These are phyloP conservation scores for Huiozyma naganishii DNA, from an alignment of 805 yeast genomes.

Conservation along the genomic window DNA sequence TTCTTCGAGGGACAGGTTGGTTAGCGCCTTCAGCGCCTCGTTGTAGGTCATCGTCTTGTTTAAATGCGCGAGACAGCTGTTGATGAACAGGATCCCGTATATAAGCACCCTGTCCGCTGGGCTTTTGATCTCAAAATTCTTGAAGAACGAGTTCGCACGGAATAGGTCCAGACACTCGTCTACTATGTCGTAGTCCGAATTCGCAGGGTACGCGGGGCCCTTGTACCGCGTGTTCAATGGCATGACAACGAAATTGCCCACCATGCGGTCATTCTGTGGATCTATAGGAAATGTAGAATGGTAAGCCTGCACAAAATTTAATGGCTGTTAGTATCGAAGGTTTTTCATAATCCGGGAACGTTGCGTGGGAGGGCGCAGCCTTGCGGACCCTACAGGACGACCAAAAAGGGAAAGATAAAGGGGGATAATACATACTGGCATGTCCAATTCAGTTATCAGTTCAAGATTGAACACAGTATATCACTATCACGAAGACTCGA, in stretches of 20 bases:
- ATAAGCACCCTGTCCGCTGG: conserved; percentile 87
- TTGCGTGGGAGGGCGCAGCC: no score
- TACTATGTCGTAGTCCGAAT: conserved; percentile 73
- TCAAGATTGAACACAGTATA: no score
- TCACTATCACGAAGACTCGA: no score
- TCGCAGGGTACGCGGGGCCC: conserved; percentile 83
- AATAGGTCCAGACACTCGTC: conserved; percentile 89
- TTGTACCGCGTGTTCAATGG: conserved; percentile 77
- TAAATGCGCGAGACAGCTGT: conserved; percentile 70
- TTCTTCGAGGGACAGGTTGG: conserved; percentile 76
- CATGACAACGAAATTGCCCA: conserved; percentile 73
- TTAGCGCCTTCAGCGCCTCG: conserved; percentile 60
- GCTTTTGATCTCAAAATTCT: conserved; percentile 93
- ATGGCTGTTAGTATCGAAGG: background rate
- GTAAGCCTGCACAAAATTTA: conserved; percentile 39
- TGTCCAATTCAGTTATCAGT: no score
- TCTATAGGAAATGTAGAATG: conserved; percentile 71
- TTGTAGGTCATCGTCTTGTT: conserved; percentile 36
- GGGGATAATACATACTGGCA: no score
- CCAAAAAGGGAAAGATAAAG: no score
- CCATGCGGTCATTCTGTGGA: conserved; percentile 45
- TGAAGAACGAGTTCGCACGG: conserved; percentile 92
- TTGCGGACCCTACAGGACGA: no score
- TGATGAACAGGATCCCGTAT: conserved; percentile 83
- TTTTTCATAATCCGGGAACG: no score